Evolutionary conservation across 345 rosid species (phyloP), one percentile per base, ranked within the genome.

Genomic region (Ceriops zippeliana): DNA sequence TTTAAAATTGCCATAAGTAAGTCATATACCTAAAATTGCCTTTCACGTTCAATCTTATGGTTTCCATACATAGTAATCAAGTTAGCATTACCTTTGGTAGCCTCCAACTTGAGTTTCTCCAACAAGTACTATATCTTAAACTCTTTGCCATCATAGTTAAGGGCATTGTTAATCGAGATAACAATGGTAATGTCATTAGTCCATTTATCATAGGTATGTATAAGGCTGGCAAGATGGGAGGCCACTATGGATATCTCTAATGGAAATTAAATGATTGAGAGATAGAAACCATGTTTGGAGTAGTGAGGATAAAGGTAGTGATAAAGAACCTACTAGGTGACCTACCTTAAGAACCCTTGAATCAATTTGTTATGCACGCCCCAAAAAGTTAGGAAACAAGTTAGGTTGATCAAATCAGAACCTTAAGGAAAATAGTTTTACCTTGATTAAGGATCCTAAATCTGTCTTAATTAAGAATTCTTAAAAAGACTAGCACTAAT

Each of bases 191-290:
- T 81, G 31, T 97, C 93, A 27, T 96, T 93, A 0, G 78, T 62
- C 97, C 98, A 91, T 28, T 74, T 37, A 62, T 84, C 96, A 4
- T 73, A 68, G 19, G 58, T 76, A 79, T 91, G 92, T 58, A 88
- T 84, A 24, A 91, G 64, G 11, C 96, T 96, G 0, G 96, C 92
- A 58, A 93, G 78, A 51, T 75, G 72, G 57, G 91, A 91, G 78
- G 74, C 89, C 97, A 1, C 95, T 95, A 62, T 93, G 98, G 54
- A 93, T 85, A 74, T 91, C 98, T 4, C 96, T 95, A 52, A 93
- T 70, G 37, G 97, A 95, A 53, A 93, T 69, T 46, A 93, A 81
- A 46, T 95, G 92, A 64, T 78, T 75, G 0, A 89, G 82, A 21
- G 76, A 15, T 4, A 92, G 85, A 67, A 76, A 73, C 54, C 72